A percentile compares a stretch with the other conserved stretches of the same genome.
phyloP scores from a whole-genome alignment of 257 asterid genomes.

The Misopates orontium region DNA sequence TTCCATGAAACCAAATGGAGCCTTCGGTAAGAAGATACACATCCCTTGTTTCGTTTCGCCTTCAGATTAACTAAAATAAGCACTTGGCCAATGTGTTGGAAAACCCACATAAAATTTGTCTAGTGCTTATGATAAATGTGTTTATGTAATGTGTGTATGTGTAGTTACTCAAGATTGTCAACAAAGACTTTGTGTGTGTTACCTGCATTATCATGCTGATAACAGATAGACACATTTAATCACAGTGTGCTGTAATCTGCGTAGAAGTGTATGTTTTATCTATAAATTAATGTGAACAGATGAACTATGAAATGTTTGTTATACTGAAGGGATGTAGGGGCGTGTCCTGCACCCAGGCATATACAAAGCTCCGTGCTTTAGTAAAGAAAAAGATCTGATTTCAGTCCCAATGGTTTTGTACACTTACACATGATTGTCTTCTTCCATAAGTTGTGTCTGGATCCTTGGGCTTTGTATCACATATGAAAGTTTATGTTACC shows the following conservation, averaged over 20 bases:
- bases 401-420: not conserved
- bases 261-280: not conserved
- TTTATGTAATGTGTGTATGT: not conserved
- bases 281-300: not conserved
- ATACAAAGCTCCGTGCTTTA: too few relatives aligned
- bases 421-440: not conserved
- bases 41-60: not conserved
- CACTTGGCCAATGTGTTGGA: not conserved
- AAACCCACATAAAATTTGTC: not conserved
- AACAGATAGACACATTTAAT: not conserved
- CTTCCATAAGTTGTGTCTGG: not conserved
- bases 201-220: not conserved
- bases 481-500: not conserved
- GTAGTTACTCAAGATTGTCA: not conserved
- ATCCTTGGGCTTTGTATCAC: constrained; percentile 9
- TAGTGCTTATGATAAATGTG: not conserved
- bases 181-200: not conserved
- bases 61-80: not conserved
- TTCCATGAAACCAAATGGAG: too few relatives aligned
- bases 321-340: too few relatives aligned
- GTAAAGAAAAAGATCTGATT: too few relatives aligned
- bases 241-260: not conserved
- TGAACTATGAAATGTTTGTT: not conserved
- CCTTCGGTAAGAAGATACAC: too few relatives aligned
- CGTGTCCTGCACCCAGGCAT: too few relatives aligned